phyloP scores from a whole-genome alignment of 2,329 filamentous ascomycete species.

The Penicillium verrucosum region DNA sequence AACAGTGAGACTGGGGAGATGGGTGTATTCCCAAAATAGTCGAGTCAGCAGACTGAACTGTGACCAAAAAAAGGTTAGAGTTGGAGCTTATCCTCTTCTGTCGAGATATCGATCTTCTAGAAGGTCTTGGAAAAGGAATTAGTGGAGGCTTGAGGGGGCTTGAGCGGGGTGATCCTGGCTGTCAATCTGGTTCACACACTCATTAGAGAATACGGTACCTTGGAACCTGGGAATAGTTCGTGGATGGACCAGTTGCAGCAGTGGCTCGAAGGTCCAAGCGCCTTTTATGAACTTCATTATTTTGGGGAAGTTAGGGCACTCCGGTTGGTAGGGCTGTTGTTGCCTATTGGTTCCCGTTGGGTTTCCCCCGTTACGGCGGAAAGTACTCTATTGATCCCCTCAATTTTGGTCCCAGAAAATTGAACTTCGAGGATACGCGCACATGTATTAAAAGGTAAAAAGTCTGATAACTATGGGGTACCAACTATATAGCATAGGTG shows the following conservation, averaged over 20 bases:
- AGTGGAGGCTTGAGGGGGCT: background rate
- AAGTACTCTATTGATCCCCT: background rate
- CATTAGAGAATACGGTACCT: background rate
- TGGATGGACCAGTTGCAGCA: background rate
- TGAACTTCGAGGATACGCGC: background rate
- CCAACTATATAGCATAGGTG: background rate
- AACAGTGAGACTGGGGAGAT: slow-evolving; percentile 2
- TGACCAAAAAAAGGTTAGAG: background rate
- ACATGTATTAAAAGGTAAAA: background rate
- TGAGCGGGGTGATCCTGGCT: slow-evolving; percentile 9
- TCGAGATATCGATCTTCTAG: background rate
- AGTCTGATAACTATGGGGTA: background rate
- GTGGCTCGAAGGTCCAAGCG: slow-evolving; percentile 11
- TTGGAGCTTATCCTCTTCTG: slow-evolving; percentile 1
- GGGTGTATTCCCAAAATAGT: background rate
- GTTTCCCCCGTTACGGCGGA: background rate
- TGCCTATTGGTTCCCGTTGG: background rate
- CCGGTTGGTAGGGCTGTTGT: background rate
- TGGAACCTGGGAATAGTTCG: background rate
- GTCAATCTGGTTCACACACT: slow-evolving; percentile 9
- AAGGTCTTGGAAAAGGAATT: background rate
- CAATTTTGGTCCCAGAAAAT: background rate
- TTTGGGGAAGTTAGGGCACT: background rate
- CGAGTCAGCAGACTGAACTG: slow-evolving; percentile 6
- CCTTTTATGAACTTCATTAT: background rate